These are phyloP conservation scores for Gynandropsis gynandra DNA, from an alignment of 345 rosid genomes.

Conservation along the genomic window DNA sequence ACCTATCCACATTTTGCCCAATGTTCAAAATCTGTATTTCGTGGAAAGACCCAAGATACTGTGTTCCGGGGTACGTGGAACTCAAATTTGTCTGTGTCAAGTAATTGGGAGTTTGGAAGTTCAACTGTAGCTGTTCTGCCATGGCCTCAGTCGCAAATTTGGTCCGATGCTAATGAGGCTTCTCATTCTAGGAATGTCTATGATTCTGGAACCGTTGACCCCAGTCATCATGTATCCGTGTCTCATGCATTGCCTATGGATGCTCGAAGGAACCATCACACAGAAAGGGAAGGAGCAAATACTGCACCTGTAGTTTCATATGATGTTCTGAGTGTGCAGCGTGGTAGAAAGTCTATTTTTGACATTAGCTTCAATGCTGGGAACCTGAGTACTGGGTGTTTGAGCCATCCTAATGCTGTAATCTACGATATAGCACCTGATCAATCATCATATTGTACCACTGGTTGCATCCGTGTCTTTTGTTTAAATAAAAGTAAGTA, in stretches of 20 bases:
- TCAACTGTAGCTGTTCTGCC: slow-evolving; percentile 40
- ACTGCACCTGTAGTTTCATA: slow-evolving; percentile 17
- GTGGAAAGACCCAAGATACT: slow-evolving; percentile 24
- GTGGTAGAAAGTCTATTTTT: slow-evolving; percentile 14
- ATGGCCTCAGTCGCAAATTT: slow-evolving; percentile 24
- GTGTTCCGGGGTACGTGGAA: slow-evolving; percentile 14
- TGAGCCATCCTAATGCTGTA: slow-evolving; percentile 23
- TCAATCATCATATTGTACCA: slow-evolving; percentile 18
- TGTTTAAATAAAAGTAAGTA: slow-evolving; percentile 42
- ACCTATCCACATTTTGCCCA: slow-evolving; percentile 23
- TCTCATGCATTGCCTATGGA: slow-evolving; percentile 19
- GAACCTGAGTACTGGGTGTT: slow-evolving; percentile 17
- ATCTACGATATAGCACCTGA: slow-evolving; percentile 15
- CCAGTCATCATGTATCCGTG: neutral
- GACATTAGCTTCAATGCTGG: slow-evolving; percentile 22
- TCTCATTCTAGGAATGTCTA: no score
- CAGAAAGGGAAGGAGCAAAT: slow-evolving; percentile 13
- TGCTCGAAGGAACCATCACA: slow-evolving; percentile 18
- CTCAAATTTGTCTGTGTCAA: slow-evolving; percentile 18
- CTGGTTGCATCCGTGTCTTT: slow-evolving; percentile 33
- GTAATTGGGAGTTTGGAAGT: slow-evolving; percentile 23
- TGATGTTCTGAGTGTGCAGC: slow-evolving; percentile 7
- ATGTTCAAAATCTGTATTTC: slow-evolving; percentile 22
- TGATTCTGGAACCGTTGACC: no score
- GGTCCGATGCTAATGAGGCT: no score